Evolutionary conservation across 1,284 basidiomycete genomes (phyloP), one percentile per base, ranked within the genome.

Genomic region (Irpex lacteus): DNA sequence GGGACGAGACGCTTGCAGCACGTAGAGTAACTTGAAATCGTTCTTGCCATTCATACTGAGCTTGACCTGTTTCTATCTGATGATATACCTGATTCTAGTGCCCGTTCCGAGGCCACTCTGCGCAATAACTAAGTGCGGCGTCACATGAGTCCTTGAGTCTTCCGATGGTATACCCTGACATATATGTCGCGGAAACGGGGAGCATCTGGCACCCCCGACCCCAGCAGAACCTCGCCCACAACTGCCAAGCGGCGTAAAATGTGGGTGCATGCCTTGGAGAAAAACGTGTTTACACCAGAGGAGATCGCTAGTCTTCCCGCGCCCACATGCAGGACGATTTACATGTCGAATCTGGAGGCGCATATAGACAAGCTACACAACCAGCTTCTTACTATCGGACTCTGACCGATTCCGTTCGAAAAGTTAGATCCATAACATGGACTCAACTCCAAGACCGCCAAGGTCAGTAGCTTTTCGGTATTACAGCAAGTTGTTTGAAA

Each of bases 191-290:
- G n/a, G 49, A 52, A 52, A 19, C 49, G 49, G 6, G 19, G n/a
- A 19, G 13, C 40, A 44, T 44, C 40, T 9, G 8, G 84, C 86
- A 4, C 83, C 87, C 61, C 77, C 3, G 81, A 83, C 66, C 85
- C 84, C 8, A 88, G 86, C 70, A 85, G 85, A 66, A 82, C 87
- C 54, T 82, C 82, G 58, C 80, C 82, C 2, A 66, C 67, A 8
- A 9, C 36, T 44, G 34, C 57, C 1, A 88, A 90, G 71, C 83
- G 87, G 2, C 81, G 89, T 18, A 88, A 86, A 70, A 86, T 88
- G 26, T 92, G 89, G 89, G 88, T 87, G 59, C 89, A 91, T 67
- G 83, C 85, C 1, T 81, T 90, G 63, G 90, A 92, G 74, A 90
- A 90, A 71, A 78, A 78, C 13, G 76, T 92, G 32, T 92, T 92